phyloP scores from a whole-genome alignment of 441 rosid species.

The Aquilaria agallochum region DNA sequence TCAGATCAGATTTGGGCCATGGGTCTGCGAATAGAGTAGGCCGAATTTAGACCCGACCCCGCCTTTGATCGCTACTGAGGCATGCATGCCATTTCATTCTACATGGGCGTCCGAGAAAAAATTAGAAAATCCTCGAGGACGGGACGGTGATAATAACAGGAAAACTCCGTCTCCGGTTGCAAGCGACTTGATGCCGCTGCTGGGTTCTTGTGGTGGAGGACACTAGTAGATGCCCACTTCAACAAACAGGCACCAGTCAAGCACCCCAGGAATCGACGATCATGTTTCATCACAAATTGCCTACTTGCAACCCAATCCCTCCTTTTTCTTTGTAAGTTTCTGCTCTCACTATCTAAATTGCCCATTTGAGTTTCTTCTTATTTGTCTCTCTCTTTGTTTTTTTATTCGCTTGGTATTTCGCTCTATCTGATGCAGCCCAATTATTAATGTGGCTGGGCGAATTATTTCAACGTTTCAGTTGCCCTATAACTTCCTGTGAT shows the following conservation, averaged over 20 bases:
- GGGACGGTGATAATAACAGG: too few relatives aligned
- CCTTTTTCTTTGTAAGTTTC: constrained; percentile 5
- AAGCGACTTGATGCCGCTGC: background rate
- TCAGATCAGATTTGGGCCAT: too few relatives aligned
- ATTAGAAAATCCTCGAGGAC: too few relatives aligned
- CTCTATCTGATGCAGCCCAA: too few relatives aligned
- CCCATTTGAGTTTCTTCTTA: background rate
- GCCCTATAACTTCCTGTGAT: constrained; percentile 32
- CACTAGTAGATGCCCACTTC: background rate
- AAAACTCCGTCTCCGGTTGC: too few relatives aligned
- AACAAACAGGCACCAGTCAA: background rate
- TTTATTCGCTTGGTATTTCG: background rate
- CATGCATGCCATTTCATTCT: too few relatives aligned
- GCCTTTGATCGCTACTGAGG: too few relatives aligned
- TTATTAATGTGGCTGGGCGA: background rate
- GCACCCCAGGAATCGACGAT: background rate
- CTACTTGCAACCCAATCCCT: background rate
- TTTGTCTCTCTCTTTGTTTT: background rate
- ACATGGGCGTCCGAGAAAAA: too few relatives aligned
- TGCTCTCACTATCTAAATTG: background rate
- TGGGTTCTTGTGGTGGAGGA: background rate
- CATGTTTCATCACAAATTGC: constrained; percentile 4
- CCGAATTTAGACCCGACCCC: too few relatives aligned
- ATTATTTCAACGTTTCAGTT: constrained; percentile 25
- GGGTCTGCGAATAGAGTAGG: too few relatives aligned